Percentiles rank a stretch among this genome's conserved stretches.
These are phyloP conservation scores for Torrubiella hemipterigena DNA, from an alignment of 2,329 filamentous ascomycete species.

Conservation along the genomic window DNA sequence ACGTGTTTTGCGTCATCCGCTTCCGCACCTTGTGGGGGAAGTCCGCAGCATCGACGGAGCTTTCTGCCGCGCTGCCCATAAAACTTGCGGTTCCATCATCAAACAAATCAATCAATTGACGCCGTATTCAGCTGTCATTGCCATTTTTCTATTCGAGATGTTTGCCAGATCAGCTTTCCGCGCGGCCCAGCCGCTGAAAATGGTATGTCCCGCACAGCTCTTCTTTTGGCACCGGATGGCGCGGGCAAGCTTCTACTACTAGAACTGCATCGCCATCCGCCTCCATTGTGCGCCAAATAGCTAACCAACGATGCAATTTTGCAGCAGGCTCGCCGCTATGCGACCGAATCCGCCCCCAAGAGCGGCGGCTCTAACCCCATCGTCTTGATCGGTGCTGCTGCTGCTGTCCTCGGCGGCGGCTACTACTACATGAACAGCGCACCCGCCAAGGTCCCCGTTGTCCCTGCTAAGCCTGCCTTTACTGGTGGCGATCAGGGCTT, in stretches of 20 bases:
- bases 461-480: constrained; percentile 42
- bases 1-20: too few species aligned
- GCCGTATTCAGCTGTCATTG: background rate
- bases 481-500: constrained; percentile 85
- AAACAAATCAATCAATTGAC: constrained; percentile 10
- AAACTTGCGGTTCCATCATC: background rate
- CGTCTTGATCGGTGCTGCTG: constrained; percentile 49
- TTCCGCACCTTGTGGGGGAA: too few species aligned
- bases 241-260: too few species aligned
- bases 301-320: constrained; percentile 21
- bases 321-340: constrained; percentile 50
- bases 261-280: constrained; percentile 5
- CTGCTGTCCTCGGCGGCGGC: constrained; percentile 42
- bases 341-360: constrained; percentile 45
- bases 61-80: too few species aligned
- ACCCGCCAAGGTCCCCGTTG: constrained; percentile 26
- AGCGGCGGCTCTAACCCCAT: constrained; percentile 45
- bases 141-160: constrained; percentile 33
- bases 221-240: too few species aligned
- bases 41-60: too few species aligned
- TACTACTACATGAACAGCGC: constrained; percentile 46
- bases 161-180: constrained; percentile 55
- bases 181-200: constrained; percentile 51
- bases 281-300: constrained; percentile 6
- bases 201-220: constrained; percentile 32